Evolutionary conservation across 2,329 filamentous ascomycete species (phyloP), one percentile per base, ranked within the genome.

Genomic region (Aspergillus bombycis): DNA sequence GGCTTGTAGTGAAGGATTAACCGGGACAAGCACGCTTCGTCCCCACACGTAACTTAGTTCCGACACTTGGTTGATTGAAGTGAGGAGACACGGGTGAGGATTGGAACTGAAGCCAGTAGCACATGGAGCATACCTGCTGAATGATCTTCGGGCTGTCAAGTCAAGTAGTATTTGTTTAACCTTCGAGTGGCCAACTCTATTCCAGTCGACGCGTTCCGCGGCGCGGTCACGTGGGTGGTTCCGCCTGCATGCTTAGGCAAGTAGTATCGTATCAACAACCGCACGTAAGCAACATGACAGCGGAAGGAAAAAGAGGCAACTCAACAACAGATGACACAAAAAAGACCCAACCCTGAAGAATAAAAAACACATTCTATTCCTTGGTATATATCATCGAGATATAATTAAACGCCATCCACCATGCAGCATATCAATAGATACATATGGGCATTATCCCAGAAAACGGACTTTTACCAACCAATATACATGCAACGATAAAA

Each of bases 141-240:
- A 62, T 23, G 46, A 38, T 55, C 52, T n/a, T 26, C 34, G 28
- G 45, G 48, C 48, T 52, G 48, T 52, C 48, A 52, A 32, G 48
- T 52, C 16, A 19, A 32, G 14, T 50, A 30, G 19, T 52, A 32
- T 52, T 52, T 52, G 48, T 32, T 52, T 52, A 52, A 52, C 48
- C 48, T 52, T 52, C 48, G 28, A 52, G 48, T 52, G 26, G 48
- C 28, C 28, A 52, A 52, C 48, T 52, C 48, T 52, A 52, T 32
- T 48, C 26, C 28, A 32, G 48, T 28, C 48, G 73, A 72, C 75
- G 75, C 74, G 74, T 75, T 41, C 61, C 65, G 68, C 68, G 65
- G 70, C 73, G 70, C 71, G 71, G 67, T 77, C 75, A 77, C 74
- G 73, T 77, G 74, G 30, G 4, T 9, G 8, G 21, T 16, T 45